Base-by-base conservation (phyloP, 2,329 filamentous ascomycete genomes). In the Acephala macrosclerotiorum region DNA sequence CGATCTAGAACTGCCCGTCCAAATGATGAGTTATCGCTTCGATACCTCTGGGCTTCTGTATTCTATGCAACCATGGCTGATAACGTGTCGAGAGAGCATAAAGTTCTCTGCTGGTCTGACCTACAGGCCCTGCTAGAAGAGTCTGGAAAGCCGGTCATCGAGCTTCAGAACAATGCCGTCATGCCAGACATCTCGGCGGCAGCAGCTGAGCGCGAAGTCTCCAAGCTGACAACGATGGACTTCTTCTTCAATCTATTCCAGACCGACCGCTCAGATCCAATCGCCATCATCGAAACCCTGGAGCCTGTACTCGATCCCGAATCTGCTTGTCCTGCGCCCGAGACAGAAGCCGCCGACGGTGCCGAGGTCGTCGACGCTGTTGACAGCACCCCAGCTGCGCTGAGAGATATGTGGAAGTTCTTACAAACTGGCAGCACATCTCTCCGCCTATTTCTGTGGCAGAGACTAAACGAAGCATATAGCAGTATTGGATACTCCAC, bases 191-290 rank as follows among this genome's bases (percentile, higher is more conserved):
- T 99, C 58, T 97, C 95, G 0, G 80, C 88, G 1, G 85, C 86
- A n/a, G 92, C 93, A 0, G 90, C 96, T 8, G 94, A 98, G 68
- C 89, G 93, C 62, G 95, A 99, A 76, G 91, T 97, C 29, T 95
- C 93, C 14, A 94, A 94, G 73, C 84, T 98, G 38, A 97, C 93
- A 16, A 98, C 95, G 0, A 96, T 97, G 87, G 95, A 97, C 75
- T 98, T 98, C 77, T 98, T 99, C 78, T 84, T 94, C 59, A 92
- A 90, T 42, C 87, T 99, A 0, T 98, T 98, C 76, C 91, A 92
- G 66, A 89, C 94, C 42, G 91, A 96, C 64, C 87, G 90, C 65
- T 89, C 90, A 56, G 90, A 97, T 71, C 92, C 95, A 0, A 86
- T 95, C 14, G 86, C 90, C 5, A 88, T 97, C 22, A 97, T 99